Percentiles rank a stretch among this genome's conserved stretches.
Conservation (phyloP, 2,329 filamentous ascomycete genomes). For the Cadophora luteo-olivacea region DNA sequence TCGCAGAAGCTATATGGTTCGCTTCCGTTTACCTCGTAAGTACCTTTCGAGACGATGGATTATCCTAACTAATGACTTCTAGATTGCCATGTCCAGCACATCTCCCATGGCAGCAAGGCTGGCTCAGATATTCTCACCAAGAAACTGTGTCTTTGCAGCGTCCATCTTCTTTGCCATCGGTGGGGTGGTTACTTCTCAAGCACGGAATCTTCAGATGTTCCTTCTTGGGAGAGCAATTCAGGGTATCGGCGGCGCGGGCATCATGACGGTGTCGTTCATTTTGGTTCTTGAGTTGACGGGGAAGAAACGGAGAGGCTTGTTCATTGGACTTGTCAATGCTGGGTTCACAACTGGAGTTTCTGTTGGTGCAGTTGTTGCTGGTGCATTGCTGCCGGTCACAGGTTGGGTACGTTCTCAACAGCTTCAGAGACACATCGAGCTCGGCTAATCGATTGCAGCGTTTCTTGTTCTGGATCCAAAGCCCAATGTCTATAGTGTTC, state of each 20-base stretch:
- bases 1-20: constrained; percentile 79
- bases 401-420: constrained; percentile 67
- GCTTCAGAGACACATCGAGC: neutral
- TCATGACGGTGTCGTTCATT: constrained; percentile 77
- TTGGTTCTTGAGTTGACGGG: constrained; percentile 77
- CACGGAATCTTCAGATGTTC: constrained; percentile 66
- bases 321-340: constrained; percentile 76
- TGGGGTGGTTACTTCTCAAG: constrained; percentile 67
- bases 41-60: neutral
- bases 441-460: constrained; percentile 56
- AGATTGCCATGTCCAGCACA: constrained; percentile 58
- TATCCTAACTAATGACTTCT: neutral
- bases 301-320: constrained; percentile 71
- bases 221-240: constrained; percentile 71
- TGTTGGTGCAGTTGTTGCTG: constrained; percentile 73
- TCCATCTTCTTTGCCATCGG: constrained; percentile 66
- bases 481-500: constrained; percentile 66
- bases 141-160: constrained; percentile 67
- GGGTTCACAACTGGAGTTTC: constrained; percentile 76
- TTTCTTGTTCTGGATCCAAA: constrained; percentile 75
- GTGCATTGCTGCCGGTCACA: constrained; percentile 64
- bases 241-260: constrained; percentile 73
- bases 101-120: constrained; percentile 76
- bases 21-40: constrained; percentile 73
- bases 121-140: constrained; percentile 75